phyloP scores from a whole-genome alignment of 805 yeast species.

The Schwanniomyces sp. region DNA sequence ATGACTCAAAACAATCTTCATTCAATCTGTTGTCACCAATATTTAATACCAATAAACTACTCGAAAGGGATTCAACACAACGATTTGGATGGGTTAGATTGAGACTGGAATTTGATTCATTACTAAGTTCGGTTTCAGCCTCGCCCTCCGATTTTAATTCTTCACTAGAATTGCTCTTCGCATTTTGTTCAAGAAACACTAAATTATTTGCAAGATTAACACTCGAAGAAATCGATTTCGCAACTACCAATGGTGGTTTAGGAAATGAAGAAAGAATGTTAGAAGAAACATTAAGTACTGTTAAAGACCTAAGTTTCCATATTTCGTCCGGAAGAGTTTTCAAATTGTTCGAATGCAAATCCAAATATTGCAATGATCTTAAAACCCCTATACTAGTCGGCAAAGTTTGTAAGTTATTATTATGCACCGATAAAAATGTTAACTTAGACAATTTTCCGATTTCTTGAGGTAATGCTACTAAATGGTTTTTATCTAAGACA shows the following conservation, averaged over 20 bases:
- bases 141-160: background rate
- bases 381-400: slow-evolving; percentile 68
- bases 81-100: slow-evolving; percentile 3
- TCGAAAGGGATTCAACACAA: slow-evolving; percentile 34
- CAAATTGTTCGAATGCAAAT: slow-evolving; percentile 82
- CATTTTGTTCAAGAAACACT: slow-evolving; percentile 1
- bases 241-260: slow-evolving; percentile 41
- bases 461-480: slow-evolving; percentile 72
- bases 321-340: slow-evolving; percentile 65
- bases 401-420: slow-evolving; percentile 70
- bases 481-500: slow-evolving; percentile 76
- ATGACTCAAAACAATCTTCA: slow-evolving; percentile 71
- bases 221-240: slow-evolving; percentile 31
- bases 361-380: slow-evolving; percentile 61
- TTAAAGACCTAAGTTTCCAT: slow-evolving; percentile 60
- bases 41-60: slow-evolving; percentile 55
- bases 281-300: slow-evolving; percentile 68
- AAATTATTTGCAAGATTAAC: slow-evolving; percentile 18
- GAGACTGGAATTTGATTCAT: slow-evolving; percentile 6
- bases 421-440: slow-evolving; percentile 65
- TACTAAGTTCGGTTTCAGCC: slow-evolving; percentile 4
- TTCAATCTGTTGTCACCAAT: slow-evolving; percentile 82
- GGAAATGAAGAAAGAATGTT: slow-evolving; percentile 66
- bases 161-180: background rate
- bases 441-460: slow-evolving; percentile 60